Percentiles rank a stretch among this genome's conserved stretches.
Conservation (phyloP, 805 yeast species). For the Candida qinlingensis region DNA sequence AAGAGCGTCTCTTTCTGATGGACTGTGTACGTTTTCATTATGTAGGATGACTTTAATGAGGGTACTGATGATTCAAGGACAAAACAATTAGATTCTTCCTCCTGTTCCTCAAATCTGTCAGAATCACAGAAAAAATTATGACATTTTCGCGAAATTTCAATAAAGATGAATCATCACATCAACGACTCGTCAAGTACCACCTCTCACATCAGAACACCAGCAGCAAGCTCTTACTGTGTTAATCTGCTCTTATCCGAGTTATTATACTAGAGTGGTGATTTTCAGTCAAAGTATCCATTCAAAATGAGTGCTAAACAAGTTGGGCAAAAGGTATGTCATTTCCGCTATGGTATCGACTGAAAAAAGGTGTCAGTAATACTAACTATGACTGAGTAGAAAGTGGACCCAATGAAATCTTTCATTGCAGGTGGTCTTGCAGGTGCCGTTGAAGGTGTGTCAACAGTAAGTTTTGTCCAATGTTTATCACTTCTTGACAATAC, state of each 20-base stretch:
- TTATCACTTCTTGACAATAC: neutral
- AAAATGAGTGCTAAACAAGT: constrained; percentile 3
- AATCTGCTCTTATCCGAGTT: no score
- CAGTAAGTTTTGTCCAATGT: constrained; percentile 29
- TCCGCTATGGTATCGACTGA: neutral
- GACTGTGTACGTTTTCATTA: constrained; percentile 9
- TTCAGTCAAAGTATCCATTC: neutral
- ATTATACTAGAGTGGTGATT: no score
- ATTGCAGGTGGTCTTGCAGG: constrained; percentile 97
- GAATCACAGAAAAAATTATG: no score
- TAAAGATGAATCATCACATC: no score
- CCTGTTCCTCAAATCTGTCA: no score
- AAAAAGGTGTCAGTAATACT: constrained; percentile 2
- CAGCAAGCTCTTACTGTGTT: no score
- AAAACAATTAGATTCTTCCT: neutral
- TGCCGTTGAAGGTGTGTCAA: constrained; percentile 86
- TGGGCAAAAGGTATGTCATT: neutral
- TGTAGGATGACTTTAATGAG: neutral
- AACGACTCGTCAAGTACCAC: no score
- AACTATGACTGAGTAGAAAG: constrained; percentile 23
- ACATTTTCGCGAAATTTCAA: no score
- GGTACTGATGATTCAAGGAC: neutral
- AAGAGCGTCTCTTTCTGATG: constrained; percentile 14
- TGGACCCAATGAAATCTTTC: constrained; percentile 76
- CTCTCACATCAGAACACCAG: no score